Conservation (phyloP, 2,329 filamentous ascomycete genomes). For the Capronia coronata region DNA sequence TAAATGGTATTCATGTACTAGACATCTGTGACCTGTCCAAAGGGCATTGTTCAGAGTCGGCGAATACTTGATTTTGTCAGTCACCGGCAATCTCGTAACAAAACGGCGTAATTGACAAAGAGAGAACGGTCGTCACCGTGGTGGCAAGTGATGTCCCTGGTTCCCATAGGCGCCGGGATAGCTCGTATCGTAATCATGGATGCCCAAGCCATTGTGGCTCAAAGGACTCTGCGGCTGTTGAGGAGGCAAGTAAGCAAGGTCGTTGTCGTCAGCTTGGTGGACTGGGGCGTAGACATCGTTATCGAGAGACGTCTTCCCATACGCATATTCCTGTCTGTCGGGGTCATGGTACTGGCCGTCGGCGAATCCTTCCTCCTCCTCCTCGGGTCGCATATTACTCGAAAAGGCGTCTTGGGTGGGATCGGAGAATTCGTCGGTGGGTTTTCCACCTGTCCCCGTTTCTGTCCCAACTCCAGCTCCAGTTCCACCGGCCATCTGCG, state of each 20-base stretch:
- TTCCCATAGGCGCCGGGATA: slow-evolving; percentile 35
- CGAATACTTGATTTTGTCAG: no score
- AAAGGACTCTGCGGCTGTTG: slow-evolving; percentile 29
- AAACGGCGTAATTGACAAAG: neutral
- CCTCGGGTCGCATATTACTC: slow-evolving; percentile 41
- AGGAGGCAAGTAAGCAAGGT: slow-evolving; percentile 32
- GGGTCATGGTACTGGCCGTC: slow-evolving; percentile 34
- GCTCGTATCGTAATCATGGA: slow-evolving; percentile 40
- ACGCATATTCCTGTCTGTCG: slow-evolving; percentile 39
- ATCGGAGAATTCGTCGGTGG: slow-evolving; percentile 45
- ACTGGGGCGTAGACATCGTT: slow-evolving; percentile 48
- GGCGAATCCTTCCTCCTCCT: slow-evolving; percentile 33
- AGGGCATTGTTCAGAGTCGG: no score
- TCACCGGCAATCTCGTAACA: no score
- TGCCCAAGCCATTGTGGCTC: slow-evolving; percentile 32
- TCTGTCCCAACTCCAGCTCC: neutral
- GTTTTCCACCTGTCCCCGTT: neutral
- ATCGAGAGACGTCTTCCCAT: slow-evolving; percentile 42
- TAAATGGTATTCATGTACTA: no score
- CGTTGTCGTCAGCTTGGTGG: slow-evolving; percentile 43
- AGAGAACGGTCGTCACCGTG: slow-evolving; percentile 18
- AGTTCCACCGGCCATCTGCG: slow-evolving; percentile 35
- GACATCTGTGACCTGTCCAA: no score
- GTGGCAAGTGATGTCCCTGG: slow-evolving; percentile 26
- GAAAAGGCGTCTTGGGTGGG: slow-evolving; percentile 45